These are phyloP conservation scores for Cicer yamashitae DNA, from an alignment of 306 rosid species.

Conservation along the genomic window DNA sequence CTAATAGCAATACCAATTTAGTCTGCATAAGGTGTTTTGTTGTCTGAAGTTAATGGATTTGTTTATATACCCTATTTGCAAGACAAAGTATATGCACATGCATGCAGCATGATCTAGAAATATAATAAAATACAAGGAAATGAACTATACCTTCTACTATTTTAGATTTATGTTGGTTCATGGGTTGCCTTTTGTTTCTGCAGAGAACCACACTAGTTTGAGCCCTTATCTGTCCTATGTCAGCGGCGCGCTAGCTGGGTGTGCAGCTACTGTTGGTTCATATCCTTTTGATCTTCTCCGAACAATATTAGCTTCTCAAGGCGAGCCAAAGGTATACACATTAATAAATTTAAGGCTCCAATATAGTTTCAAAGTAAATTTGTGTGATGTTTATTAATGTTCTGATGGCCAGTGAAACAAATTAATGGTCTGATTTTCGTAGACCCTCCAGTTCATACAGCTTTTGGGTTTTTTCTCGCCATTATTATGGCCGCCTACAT, in stretches of 20 bases:
- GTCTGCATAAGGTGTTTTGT: not conserved
- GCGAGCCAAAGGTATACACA: slow-evolving; percentile 87
- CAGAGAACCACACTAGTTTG: slow-evolving; percentile 81
- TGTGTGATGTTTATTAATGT: slow-evolving; percentile 16
- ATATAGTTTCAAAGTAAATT: slow-evolving; percentile 10
- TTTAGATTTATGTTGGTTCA: slow-evolving; percentile 39
- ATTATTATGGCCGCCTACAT: not conserved
- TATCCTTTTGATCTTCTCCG: slow-evolving; percentile 96
- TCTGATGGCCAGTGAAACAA: slow-evolving; percentile 29
- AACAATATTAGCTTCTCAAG: slow-evolving; percentile 96
- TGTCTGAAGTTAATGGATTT: slow-evolving; percentile 7
- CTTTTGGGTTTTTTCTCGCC: slow-evolving; percentile 1
- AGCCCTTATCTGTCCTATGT: slow-evolving; percentile 88
- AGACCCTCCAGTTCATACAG: not conserved
- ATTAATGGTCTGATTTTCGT: not conserved
- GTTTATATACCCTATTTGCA: not conserved
- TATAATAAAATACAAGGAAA: not conserved
- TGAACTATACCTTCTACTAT: slow-evolving; percentile 4
- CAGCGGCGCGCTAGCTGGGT: slow-evolving; percentile 92
- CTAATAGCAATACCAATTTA: not conserved
- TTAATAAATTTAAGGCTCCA: slow-evolving; percentile 7
- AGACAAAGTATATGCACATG: not conserved
- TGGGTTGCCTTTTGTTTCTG: slow-evolving; percentile 46
- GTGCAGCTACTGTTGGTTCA: slow-evolving; percentile 94
- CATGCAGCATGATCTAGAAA: not conserved